These are phyloP conservation scores for Celoporthe dispersa DNA, from an alignment of 2,329 filamentous ascomycete species.

Conservation along the genomic window DNA sequence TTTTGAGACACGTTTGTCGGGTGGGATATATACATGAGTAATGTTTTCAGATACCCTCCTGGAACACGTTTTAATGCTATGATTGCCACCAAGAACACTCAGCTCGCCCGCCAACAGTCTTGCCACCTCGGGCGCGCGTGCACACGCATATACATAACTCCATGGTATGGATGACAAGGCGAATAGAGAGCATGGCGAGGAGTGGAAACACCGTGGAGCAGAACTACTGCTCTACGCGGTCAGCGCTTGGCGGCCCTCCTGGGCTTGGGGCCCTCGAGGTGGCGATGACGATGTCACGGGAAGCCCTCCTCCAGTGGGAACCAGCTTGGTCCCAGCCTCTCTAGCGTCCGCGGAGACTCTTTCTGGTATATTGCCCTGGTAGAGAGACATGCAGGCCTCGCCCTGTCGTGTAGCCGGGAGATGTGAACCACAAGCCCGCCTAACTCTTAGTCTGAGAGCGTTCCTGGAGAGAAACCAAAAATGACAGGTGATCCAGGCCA, in stretches of 20 bases:
- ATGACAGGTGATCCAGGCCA: not conserved
- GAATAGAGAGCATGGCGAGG: not conserved
- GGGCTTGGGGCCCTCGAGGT: not conserved
- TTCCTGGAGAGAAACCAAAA: not conserved
- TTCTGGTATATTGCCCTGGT: conserved; percentile 10
- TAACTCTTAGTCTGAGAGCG: not conserved
- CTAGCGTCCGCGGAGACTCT: conserved; percentile 6
- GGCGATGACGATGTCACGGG: not conserved
- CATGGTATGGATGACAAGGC: too few species aligned
- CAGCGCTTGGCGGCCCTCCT: not conserved
- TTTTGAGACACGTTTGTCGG: not conserved
- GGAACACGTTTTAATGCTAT: not conserved
- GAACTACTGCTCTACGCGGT: not conserved
- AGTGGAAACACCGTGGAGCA: not conserved
- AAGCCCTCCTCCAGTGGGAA: not conserved
- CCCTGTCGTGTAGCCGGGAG: conserved; percentile 23
- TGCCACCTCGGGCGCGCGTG: not conserved
- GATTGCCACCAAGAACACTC: not conserved
- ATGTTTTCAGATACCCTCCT: conserved; percentile 11
- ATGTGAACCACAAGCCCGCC: conserved; percentile 2
- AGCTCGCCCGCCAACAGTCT: not conserved
- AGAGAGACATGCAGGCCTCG: conserved; percentile 24
- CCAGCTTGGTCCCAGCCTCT: not conserved
- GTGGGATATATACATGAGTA: not conserved
- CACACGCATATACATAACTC: not conserved